Percentiles rank a stretch among this genome's conserved stretches.
Conservation (phyloP, 306 rosid species). For the Gleditsia sinensis region DNA sequence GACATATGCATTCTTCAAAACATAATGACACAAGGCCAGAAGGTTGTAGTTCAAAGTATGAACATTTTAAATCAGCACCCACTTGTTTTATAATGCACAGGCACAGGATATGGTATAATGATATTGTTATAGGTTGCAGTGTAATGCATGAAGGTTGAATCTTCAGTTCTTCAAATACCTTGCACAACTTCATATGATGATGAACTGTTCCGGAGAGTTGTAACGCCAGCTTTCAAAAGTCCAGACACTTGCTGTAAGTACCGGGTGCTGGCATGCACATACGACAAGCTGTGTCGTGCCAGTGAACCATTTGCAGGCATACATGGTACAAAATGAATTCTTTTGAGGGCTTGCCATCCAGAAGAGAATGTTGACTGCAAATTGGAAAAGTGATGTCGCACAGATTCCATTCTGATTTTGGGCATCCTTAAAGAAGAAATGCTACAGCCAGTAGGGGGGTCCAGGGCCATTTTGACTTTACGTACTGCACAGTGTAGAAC, state of each 20-base stretch:
- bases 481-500: constrained; percentile 64
- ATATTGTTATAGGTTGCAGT: background rate
- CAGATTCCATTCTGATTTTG: constrained; percentile 54
- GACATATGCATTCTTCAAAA: background rate
- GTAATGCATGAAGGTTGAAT: background rate
- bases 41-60: too few relatives aligned
- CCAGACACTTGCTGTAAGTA: constrained; percentile 93
- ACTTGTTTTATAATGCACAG: background rate
- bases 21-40: background rate
- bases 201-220: constrained; percentile 83
- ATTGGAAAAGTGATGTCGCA: constrained; percentile 56
- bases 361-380: constrained; percentile 69
- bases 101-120: background rate
- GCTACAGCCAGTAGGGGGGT: constrained; percentile 91
- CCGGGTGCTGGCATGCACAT: constrained; percentile 89
- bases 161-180: constrained; percentile 57
- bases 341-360: constrained; percentile 80
- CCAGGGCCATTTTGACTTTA: constrained; percentile 76
- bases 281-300: constrained; percentile 85
- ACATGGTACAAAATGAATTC: constrained; percentile 55
- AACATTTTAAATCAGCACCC: too few relatives aligned
- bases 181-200: constrained; percentile 88
- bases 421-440: constrained; percentile 60
- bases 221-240: constrained; percentile 84
- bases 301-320: constrained; percentile 75